Percentiles rank a stretch among this genome's conserved stretches.
phyloP scores from a whole-genome alignment of 345 rosid genomes.

The Melaleuca quinquenervia region DNA sequence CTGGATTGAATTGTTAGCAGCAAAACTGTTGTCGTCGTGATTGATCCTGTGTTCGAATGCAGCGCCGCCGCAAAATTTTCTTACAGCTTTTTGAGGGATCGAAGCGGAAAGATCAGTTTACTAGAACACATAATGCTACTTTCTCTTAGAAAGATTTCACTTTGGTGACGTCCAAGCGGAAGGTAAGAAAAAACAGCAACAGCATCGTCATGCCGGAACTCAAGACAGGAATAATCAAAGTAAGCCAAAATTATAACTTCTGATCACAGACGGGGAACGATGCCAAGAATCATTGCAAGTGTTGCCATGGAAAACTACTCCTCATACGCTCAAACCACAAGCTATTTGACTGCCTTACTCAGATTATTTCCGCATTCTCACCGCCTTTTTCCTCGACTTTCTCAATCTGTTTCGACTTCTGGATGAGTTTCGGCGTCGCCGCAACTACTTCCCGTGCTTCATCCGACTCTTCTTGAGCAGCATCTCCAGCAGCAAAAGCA shows the following conservation, averaged over 20 bases:
- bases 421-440: background rate
- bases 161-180: background rate
- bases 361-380: background rate
- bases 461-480: background rate
- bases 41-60: background rate
- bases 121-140: fast-evolving
- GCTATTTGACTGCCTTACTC: background rate
- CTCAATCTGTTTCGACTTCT: background rate
- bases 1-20: background rate
- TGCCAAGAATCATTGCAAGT: background rate
- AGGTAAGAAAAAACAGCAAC: background rate
- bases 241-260: background rate
- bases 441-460: background rate
- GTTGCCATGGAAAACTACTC: background rate
- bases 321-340: background rate
- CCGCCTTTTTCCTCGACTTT: background rate
- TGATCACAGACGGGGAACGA: background rate
- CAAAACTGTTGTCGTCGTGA: background rate
- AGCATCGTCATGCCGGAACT: background rate
- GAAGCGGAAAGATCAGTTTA: background rate
- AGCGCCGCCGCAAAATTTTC: background rate
- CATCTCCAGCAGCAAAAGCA: background rate
- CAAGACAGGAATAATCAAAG: background rate
- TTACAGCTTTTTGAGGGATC: background rate
- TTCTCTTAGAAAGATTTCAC: background rate